Conservation (phyloP, 495 filamentous ascomycete genomes). For the Tetracladium setigerum region DNA sequence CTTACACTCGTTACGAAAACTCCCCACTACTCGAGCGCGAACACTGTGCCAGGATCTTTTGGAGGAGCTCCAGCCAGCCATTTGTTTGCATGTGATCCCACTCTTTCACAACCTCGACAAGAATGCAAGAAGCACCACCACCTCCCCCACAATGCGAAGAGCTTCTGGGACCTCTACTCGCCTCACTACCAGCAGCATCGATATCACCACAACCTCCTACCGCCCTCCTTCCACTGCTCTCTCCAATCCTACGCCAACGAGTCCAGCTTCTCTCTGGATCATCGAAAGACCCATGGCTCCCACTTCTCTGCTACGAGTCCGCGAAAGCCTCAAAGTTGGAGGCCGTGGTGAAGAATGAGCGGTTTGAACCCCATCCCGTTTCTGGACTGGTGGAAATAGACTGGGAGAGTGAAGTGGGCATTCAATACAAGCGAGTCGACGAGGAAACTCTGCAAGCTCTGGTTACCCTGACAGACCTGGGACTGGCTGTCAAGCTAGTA, state of each 20-base stretch:
- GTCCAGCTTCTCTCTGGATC: conserved; percentile 66
- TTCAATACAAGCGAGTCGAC: conserved; percentile 69
- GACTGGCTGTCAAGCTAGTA: conserved; percentile 43
- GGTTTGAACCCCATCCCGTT: conserved; percentile 80
- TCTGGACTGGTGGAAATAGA: conserved; percentile 83
- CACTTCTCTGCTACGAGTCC: conserved; percentile 78
- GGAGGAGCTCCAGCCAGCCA: no score
- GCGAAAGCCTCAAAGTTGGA: conserved; percentile 60
- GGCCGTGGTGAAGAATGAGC: conserved; percentile 53
- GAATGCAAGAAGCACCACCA: conserved; percentile 37
- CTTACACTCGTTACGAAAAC: no score
- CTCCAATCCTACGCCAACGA: conserved; percentile 86
- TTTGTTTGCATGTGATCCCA: conserved; percentile 16
- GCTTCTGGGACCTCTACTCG: conserved; percentile 70
- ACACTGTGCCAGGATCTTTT: no score
- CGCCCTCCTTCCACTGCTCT: conserved; percentile 71
- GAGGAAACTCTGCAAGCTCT: conserved; percentile 77
- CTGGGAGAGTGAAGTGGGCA: conserved; percentile 51
- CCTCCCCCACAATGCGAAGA: conserved; percentile 54
- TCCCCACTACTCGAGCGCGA: no score
- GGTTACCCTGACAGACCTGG: conserved; percentile 46
- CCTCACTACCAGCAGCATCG: conserved; percentile 78
- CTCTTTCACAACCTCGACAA: conserved; percentile 1
- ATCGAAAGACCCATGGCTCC: conserved; percentile 73
- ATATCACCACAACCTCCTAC: conserved; percentile 70